Evolutionary conservation across 306 rosid species (phyloP), one percentile per base, ranked within the genome.

Genomic region (Benincasa hispida): DNA sequence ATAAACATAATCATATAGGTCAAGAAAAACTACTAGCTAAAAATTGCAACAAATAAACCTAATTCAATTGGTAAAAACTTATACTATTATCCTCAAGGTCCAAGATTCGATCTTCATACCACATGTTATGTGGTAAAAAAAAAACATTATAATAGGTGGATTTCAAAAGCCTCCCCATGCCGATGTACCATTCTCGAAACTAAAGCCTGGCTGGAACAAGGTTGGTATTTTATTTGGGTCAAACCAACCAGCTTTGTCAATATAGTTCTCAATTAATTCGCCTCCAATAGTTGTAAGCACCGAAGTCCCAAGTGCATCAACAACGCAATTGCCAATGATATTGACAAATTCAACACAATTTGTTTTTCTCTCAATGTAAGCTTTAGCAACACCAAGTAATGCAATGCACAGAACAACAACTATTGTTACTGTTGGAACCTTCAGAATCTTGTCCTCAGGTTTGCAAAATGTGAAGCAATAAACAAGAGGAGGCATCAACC

Each of bases 401-500:
- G 75, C 79, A 74, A 90, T 84, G 84, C 93, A 87, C 1, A 85
- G 0, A 13, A 90, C 66, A 78, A 92, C 86, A 74, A 91, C 88
- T 68, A 25, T 86, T 10, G 88, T 91, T 76, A 87, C 88, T 34
- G 85, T 92, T 28, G 86, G 89, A 2, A 90, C 53, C 86, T 88
- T 90, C 47, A 81, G 79, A 74, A 81, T 85, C 72, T 60, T 81
- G 75, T 87, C 81, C 50, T 80, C 79, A 21, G 79, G 88, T 79
- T 90, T 80, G 11, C 22, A 72, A 77, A 92, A 90, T 1, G 97
- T 63, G 82, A 92, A 87, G 77, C 90, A 87, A 78, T 92, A 92
- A 14, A 85, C 89, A 15, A 88, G 9, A 13, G 97, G 93, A n/a
- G 97, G 83, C 3, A 90, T 83, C 39, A 85, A 75, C 5, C 97